Conservation (phyloP, 345 rosid species). For the Balakata baccata region DNA sequence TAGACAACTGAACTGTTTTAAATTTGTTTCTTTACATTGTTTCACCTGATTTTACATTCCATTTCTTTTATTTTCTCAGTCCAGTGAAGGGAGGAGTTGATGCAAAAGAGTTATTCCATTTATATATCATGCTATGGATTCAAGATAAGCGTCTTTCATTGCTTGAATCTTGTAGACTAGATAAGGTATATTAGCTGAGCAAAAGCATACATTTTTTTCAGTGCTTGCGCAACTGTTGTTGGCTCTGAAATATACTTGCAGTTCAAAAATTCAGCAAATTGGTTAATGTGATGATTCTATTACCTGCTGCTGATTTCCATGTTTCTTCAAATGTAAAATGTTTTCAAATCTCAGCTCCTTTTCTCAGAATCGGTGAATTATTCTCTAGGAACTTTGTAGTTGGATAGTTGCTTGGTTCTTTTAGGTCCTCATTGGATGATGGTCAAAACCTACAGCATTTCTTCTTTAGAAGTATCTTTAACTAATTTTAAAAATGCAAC, state of each 20-base stretch:
- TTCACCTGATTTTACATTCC: background rate
- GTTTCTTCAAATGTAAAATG: background rate
- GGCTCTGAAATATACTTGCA: background rate
- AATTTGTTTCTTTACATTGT: constrained; percentile 14
- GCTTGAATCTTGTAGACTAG: constrained; percentile 90
- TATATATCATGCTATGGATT: constrained; percentile 95
- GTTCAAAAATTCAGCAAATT: background rate
- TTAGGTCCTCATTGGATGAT: background rate
- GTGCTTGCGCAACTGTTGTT: background rate
- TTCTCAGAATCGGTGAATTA: too few species aligned
- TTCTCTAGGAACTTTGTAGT: background rate
- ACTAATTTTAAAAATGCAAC: background rate
- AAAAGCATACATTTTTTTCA: background rate
- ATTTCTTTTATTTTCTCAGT: constrained; percentile 38
- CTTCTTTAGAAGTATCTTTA: background rate
- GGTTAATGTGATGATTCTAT: background rate
- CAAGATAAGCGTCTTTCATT: constrained; percentile 85
- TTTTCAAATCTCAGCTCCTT: too few species aligned
- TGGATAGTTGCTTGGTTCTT: constrained; percentile 7
- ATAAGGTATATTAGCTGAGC: constrained; percentile 53
- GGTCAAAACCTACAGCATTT: background rate
- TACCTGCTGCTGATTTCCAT: background rate
- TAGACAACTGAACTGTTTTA: background rate
- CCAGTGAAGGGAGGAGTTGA: constrained; percentile 92
- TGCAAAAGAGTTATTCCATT: constrained; percentile 89